Conservation (phyloP, 176 grass and related monocot genomes). For the Lolium perenne region DNA sequence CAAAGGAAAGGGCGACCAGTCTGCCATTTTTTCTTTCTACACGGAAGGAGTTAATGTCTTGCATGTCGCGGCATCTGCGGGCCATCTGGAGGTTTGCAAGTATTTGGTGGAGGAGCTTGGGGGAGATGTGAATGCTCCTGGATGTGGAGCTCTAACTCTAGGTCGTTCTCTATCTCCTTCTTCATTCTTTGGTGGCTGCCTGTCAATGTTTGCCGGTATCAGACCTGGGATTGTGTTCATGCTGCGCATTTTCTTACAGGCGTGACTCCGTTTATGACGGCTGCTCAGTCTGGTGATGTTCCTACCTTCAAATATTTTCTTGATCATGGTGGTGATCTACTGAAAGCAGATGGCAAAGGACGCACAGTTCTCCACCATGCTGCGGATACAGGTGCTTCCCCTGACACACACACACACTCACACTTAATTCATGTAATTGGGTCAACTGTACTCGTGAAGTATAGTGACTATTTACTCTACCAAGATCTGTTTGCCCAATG, state of each 20-base stretch:
- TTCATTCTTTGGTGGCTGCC: neutral
- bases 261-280: constrained; percentile 31
- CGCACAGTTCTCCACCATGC: constrained; percentile 35
- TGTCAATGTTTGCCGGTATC: neutral
- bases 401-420: neutral
- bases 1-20: neutral
- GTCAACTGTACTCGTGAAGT: neutral
- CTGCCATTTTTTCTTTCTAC: neutral
- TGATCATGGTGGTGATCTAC: constrained; percentile 43
- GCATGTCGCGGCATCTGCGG: neutral
- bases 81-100: constrained; percentile 48
- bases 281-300: constrained; percentile 32
- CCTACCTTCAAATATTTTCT: constrained; percentile 42
- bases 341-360: constrained; percentile 31
- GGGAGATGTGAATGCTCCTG: constrained; percentile 34
- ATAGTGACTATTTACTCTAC: too few species aligned
- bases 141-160: neutral
- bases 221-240: neutral
- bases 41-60: constrained; percentile 4
- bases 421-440: neutral
- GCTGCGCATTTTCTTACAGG: constrained; percentile 7
- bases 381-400: neutral
- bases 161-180: neutral
- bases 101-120: constrained; percentile 49
- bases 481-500: neutral